phyloP scores from a whole-genome alignment of 2,329 filamentous ascomycete genomes.

The Calonectria pauciramosa region DNA sequence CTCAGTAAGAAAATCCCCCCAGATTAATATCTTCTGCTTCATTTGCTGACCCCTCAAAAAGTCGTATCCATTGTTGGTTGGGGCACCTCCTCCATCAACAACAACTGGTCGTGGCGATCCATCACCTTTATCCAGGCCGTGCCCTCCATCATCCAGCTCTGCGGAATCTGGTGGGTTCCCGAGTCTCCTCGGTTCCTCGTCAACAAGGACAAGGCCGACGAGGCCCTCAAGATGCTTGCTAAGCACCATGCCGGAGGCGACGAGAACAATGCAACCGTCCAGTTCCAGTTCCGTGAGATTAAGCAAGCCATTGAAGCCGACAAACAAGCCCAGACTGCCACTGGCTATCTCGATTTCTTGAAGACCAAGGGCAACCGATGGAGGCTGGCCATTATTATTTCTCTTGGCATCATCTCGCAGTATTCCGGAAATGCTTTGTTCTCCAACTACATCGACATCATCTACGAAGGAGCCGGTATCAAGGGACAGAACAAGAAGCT shows the following conservation, averaged over 20 bases:
- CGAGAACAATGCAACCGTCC: conserved; percentile 69
- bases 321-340: conserved; percentile 60
- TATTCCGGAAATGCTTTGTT: conserved; percentile 78
- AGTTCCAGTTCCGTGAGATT: conserved; percentile 77
- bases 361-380: conserved; percentile 75
- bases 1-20: conserved; percentile 46
- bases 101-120: conserved; percentile 77
- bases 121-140: conserved; percentile 75
- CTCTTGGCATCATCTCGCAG: conserved; percentile 76
- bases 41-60: conserved; percentile 13
- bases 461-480: conserved; percentile 74
- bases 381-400: conserved; percentile 72
- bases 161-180: conserved; percentile 77
- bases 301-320: conserved; percentile 73
- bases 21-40: too few species aligned
- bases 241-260: conserved; percentile 76
- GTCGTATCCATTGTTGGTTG: conserved; percentile 74
- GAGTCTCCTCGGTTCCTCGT: conserved; percentile 77
- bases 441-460: conserved; percentile 75
- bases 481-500: conserved; percentile 68
- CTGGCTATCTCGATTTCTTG: conserved; percentile 72
- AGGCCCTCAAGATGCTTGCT: conserved; percentile 72
- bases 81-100: conserved; percentile 70
- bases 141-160: conserved; percentile 72
- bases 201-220: conserved; percentile 72